Conservation (phyloP, 169 alveolate species). For the Ichthyophthirius multifiliis region DNA sequence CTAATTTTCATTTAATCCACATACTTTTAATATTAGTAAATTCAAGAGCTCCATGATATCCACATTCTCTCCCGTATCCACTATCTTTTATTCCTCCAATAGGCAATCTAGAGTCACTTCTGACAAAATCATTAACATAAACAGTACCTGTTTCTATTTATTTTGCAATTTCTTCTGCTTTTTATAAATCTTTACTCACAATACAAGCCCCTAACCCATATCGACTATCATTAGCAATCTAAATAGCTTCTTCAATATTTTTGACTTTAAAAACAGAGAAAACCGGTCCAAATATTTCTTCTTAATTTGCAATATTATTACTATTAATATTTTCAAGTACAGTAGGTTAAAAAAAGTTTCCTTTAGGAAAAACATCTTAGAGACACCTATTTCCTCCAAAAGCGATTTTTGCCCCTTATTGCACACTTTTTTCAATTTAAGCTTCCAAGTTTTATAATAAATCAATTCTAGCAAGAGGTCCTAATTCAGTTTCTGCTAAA, state of each 20-base stretch:
- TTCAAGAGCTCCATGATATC: conserved; percentile 44
- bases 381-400: conserved; percentile 29
- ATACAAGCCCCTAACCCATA: conserved; percentile 51
- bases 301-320: conserved; percentile 24
- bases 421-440: conserved; percentile 24
- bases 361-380: neutral
- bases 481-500: conserved; percentile 30
- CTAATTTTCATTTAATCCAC: neutral
- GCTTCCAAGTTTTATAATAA: conserved; percentile 12
- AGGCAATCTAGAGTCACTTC: conserved; percentile 54
- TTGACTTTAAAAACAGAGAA: conserved; percentile 21
- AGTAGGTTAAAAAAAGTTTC: conserved; percentile 25
- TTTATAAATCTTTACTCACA: conserved; percentile 22
- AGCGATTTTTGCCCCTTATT: conserved; percentile 40
- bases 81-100: conserved; percentile 53
- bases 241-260: conserved; percentile 29
- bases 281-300: conserved; percentile 62
- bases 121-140: conserved; percentile 42
- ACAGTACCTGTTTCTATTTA: conserved; percentile 53
- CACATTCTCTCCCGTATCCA: conserved; percentile 66
- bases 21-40: conserved; percentile 47
- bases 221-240: conserved; percentile 36
- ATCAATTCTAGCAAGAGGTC: conserved; percentile 56
- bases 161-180: conserved; percentile 39
- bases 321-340: conserved; percentile 32